These are phyloP conservation scores for Arthrobotrys sinensis DNA, from an alignment of 2,329 filamentous ascomycete genomes.

Conservation along the genomic window DNA sequence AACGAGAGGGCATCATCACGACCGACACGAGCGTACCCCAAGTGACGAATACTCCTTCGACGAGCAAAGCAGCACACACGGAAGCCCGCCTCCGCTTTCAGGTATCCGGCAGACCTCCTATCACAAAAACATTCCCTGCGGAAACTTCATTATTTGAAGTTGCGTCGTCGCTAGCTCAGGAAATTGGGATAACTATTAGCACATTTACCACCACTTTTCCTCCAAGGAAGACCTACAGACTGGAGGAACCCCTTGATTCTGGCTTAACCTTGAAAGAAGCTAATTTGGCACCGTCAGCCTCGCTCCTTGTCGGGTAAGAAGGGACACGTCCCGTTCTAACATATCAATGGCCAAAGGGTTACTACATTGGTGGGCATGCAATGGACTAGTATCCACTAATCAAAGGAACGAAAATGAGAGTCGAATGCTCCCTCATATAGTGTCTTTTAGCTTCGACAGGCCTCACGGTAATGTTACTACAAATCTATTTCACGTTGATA, in stretches of 20 bases:
- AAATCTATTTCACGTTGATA: too few species aligned
- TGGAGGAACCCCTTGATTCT: slow-evolving; percentile 78
- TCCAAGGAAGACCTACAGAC: slow-evolving; percentile 78
- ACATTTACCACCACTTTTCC: slow-evolving; percentile 91
- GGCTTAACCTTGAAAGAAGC: slow-evolving; percentile 93
- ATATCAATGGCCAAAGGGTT: background rate
- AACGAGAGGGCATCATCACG: slow-evolving; percentile 80
- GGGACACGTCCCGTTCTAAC: too few species aligned
- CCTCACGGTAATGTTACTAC: too few species aligned
- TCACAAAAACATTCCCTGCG: slow-evolving; percentile 89
- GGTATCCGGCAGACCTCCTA: slow-evolving; percentile 81
- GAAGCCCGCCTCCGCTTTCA: slow-evolving; percentile 80
- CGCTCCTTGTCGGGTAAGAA: slow-evolving; percentile 76
- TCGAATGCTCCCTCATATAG: too few species aligned
- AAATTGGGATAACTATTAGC: slow-evolving; percentile 79
- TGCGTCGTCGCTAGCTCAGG: slow-evolving; percentile 79
- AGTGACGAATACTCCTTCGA: slow-evolving; percentile 69
- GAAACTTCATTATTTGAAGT: slow-evolving; percentile 96
- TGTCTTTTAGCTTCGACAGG: too few species aligned
- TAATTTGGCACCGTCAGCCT: slow-evolving; percentile 90
- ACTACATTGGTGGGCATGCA: background rate
- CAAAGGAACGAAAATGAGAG: too few species aligned
- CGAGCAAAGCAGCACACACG: slow-evolving; percentile 74
- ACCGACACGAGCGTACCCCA: slow-evolving; percentile 67
- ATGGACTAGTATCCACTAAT: too few species aligned